These are phyloP conservation scores for Phyllosticta paracitricarpa DNA, from an alignment of 2,329 filamentous ascomycete species.

Conservation along the genomic window DNA sequence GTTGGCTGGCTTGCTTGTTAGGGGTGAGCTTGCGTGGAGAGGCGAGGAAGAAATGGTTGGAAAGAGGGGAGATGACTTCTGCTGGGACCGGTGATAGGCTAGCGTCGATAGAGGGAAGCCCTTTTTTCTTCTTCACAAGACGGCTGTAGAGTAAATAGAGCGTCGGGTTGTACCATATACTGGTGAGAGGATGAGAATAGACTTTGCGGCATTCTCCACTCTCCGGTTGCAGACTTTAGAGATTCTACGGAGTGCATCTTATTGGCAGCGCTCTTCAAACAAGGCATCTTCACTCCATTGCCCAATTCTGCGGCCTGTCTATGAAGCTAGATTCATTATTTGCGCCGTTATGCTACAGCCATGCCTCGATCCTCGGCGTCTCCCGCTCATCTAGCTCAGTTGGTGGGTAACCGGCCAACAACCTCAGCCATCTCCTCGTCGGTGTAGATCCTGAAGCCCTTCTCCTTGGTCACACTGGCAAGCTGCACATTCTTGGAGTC, in stretches of 20 bases:
- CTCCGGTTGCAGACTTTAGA: neutral
- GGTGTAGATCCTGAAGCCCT: slow-evolving; percentile 96
- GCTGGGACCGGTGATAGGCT: neutral
- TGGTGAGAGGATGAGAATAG: neutral
- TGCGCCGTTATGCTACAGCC: slow-evolving; percentile 12
- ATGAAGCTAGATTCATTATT: neutral
- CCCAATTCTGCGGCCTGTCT: neutral
- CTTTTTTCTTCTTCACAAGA: neutral
- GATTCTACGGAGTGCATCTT: neutral
- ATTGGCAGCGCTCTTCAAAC: neutral
- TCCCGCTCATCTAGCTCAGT: slow-evolving; percentile 20
- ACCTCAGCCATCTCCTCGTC: slow-evolving; percentile 95
- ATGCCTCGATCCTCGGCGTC: neutral
- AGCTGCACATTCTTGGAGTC: slow-evolving; percentile 98
- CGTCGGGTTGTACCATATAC: neutral
- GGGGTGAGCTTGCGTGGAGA: neutral
- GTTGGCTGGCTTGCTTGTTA: neutral
- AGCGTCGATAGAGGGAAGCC: neutral
- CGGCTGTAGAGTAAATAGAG: neutral
- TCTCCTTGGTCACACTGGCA: slow-evolving; percentile 94
- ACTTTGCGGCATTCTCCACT: neutral
- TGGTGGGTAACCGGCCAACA: slow-evolving; percentile 63
- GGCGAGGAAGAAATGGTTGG: neutral
- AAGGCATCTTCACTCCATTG: neutral
- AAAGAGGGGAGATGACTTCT: neutral